Conservation (phyloP, 257 asterid species). For the Penstemon barbatus region DNA sequence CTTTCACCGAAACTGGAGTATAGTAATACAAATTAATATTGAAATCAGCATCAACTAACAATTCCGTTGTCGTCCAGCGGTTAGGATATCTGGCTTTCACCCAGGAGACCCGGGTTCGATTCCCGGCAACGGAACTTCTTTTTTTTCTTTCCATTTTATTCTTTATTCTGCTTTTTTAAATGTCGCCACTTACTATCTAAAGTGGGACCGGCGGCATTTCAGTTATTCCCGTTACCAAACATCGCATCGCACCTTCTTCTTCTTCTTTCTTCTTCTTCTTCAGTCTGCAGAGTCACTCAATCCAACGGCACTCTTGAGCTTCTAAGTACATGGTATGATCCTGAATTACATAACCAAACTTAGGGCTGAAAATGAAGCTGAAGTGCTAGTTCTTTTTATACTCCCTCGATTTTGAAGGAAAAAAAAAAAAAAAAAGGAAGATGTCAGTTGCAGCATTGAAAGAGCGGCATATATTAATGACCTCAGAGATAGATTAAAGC, state of each 20-base stretch:
- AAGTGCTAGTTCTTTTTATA: neutral
- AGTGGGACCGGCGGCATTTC: neutral
- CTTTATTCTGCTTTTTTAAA: too few relatives aligned
- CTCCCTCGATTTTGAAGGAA: constrained; percentile 14
- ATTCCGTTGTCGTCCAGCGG: constrained; percentile 95
- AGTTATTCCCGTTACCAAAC: neutral
- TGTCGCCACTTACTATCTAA: too few relatives aligned
- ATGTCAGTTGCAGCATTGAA: constrained; percentile 87
- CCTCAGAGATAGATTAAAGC: constrained; percentile 73
- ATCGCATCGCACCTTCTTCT: neutral
- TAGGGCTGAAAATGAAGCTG: constrained; percentile 35
- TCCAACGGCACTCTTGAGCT: neutral
- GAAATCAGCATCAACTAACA: too few relatives aligned
- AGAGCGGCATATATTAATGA: constrained; percentile 82
- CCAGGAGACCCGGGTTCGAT: constrained; percentile 95
- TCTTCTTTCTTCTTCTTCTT: neutral
- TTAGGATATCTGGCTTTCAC: constrained; percentile 99
- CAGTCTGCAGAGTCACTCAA: too few relatives aligned
- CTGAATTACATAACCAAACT: neutral
- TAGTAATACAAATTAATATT: too few relatives aligned
- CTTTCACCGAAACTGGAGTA: too few relatives aligned
- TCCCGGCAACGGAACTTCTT: constrained; percentile 71
- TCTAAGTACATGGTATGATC: neutral
- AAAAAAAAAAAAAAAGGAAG: neutral
- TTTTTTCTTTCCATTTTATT: too few relatives aligned